Base-by-base conservation (phyloP, 306 rosid genomes). In the Dryas drummondii region DNA sequence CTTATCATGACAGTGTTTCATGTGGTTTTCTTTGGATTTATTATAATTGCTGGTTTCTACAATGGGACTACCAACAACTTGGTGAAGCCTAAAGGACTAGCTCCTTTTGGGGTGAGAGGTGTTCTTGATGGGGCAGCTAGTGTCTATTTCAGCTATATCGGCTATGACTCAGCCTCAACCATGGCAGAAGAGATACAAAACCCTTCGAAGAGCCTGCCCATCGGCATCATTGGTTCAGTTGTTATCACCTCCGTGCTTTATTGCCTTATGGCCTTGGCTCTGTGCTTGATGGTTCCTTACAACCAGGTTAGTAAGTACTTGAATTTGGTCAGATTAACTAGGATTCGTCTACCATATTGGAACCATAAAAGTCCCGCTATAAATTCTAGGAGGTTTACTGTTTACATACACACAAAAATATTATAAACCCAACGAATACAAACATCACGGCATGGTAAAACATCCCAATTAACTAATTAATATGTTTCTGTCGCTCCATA, bases 131-230 rank as follows among this genome's bases (percentile, higher is more conserved):
- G 98, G 79, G 97, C 98, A 67, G 96, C 98, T 63, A 78, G 81
- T 59, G 98, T 94, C 15, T 94, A 94, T 78, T 88, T 94, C 76
- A 92, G 96, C 79, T 94, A 91, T 68, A 94, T 94, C 55, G 98
- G 98, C 50, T 94, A 91, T 78, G 97, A 94, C 80, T 91, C 98
- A 12, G 98, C 91, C 78, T 91, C 98, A 78, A 94, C 98, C 37
- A 79, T 94, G 90, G 98, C 98, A 27, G 98, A 94, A 77, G 98
- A 94, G 81, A 90, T 88, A 45, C 89, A 84, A 76, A 87, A 85
- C 66, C 98, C 97, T 74, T 79, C 82, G 5, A 88, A 74, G 75
- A 87, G 86, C 74, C 88, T 94, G 27, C 98, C 98, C 7, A 67
- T 94, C 71, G 97, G 98, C 77, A 91, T 94, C 52, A 80, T 90